Conservation (phyloP, 2,329 filamentous ascomycete genomes). For the Penicillium decumbens region DNA sequence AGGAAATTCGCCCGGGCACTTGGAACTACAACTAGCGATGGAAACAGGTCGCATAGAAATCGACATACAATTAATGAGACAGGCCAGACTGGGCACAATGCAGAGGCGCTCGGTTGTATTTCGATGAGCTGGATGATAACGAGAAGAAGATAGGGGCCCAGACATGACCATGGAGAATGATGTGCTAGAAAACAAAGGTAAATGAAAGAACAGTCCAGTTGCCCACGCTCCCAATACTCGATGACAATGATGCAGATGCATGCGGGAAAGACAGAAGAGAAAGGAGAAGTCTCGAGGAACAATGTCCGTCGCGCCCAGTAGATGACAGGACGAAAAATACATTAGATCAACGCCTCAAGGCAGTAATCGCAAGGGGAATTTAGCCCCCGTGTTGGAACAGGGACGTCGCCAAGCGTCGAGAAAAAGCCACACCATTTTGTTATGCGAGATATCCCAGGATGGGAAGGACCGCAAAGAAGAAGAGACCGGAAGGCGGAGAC, state of each 20-base stretch:
- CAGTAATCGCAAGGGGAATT: not conserved
- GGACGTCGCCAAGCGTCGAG: conserved; percentile 4
- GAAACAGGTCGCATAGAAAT: not conserved
- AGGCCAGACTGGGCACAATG: conserved; percentile 6
- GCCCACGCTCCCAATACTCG: conserved; percentile 27
- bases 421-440: conserved; percentile 16
- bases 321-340: conserved; percentile 15
- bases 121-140: conserved; percentile 17
- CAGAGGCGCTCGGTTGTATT: conserved; percentile 17
- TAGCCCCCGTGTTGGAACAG: not conserved
- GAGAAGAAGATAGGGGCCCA: conserved; percentile 20
- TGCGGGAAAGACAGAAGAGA: conserved; percentile 18
- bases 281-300: conserved; percentile 12
- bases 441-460: conserved; percentile 1
- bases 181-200: conserved; percentile 28
- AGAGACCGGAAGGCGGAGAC: conserved; percentile 11
- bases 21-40: not conserved
- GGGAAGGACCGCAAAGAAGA: conserved; percentile 12
- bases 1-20: not conserved
- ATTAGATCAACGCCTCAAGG: conserved; percentile 19
- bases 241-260: conserved; percentile 30
- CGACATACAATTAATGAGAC: not conserved
- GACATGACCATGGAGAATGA: conserved; percentile 25
- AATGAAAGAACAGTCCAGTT: conserved; percentile 22
- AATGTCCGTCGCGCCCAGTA: conserved; percentile 11